Percentiles rank a stretch among this genome's conserved stretches.
These are phyloP conservation scores for Effrenium voratum DNA, from an alignment of 73 alveolate genomes.

Conservation along the genomic window DNA sequence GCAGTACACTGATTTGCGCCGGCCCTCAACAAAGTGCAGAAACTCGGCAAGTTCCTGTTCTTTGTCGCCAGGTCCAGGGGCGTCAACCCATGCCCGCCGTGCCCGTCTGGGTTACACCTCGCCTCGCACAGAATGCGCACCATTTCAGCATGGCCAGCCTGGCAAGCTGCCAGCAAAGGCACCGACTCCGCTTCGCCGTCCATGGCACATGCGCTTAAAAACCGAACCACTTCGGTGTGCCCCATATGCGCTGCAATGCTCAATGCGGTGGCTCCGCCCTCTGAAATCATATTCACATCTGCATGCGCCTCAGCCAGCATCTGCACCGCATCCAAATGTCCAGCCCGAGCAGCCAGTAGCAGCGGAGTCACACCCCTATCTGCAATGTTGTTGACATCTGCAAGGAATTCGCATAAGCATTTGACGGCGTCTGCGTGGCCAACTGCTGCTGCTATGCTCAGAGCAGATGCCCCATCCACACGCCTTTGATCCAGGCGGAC, in stretches of 20 bases:
- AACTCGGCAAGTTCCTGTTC: not conserved
- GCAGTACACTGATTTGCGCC: not conserved
- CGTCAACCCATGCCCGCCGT: not conserved
- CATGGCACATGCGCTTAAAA: not conserved
- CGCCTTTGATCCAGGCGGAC: not conserved
- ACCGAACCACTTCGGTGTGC: not conserved
- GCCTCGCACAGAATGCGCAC: not conserved
- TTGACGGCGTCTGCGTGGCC: slow-evolving; percentile 9
- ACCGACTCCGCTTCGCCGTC: not conserved
- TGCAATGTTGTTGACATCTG: not conserved
- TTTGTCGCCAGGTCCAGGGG: not conserved
- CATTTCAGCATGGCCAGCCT: slow-evolving; percentile 26
- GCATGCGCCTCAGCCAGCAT: not conserved
- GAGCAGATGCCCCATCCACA: slow-evolving; percentile 9
- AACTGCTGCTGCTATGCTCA: not conserved
- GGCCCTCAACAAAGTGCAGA: not conserved
- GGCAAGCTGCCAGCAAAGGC: not conserved
- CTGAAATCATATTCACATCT: not conserved
- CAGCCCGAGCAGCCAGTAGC: not conserved
- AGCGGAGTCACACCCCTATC: not conserved
- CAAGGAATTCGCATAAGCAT: not conserved
- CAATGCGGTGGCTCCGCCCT: not conserved
- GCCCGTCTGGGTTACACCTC: not conserved
- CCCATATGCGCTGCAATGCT: slow-evolving; percentile 1
- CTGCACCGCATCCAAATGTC: not conserved